phyloP scores from a whole-genome alignment of 345 rosid species.

The Hirschfeldia incana region DNA sequence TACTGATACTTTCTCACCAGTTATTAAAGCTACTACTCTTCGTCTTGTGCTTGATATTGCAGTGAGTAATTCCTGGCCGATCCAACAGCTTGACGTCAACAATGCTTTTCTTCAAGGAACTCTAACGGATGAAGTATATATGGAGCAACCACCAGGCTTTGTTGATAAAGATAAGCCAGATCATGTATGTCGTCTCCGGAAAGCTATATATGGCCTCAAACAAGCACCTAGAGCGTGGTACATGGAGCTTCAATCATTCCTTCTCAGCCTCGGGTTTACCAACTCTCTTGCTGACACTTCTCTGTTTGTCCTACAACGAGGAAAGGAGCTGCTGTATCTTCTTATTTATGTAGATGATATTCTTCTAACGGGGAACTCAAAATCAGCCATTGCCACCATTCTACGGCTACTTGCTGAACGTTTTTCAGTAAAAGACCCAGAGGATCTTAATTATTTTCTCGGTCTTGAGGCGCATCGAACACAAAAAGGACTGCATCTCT shows the following conservation, averaged over 20 bases:
- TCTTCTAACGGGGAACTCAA: background rate
- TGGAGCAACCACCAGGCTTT: background rate
- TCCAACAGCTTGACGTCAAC: background rate
- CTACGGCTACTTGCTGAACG: background rate
- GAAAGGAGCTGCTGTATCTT: background rate
- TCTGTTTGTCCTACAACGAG: background rate
- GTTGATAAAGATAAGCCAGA: background rate
- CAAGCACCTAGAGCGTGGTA: background rate
- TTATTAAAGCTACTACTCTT: background rate
- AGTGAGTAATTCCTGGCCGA: background rate
- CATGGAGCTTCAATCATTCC: background rate
- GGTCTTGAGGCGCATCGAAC: background rate
- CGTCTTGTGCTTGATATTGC: background rate
- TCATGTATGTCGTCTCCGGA: background rate
- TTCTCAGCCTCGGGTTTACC: background rate
- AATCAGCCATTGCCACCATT: background rate
- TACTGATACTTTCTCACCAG: background rate
- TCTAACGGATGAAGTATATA: background rate
- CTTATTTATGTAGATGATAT: background rate
- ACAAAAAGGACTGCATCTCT: background rate
- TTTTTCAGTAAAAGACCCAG: background rate
- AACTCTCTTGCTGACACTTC: background rate
- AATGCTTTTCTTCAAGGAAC: background rate
- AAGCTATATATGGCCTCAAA: background rate
- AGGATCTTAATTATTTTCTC: background rate